Base-by-base conservation (phyloP, 2,329 filamentous ascomycete species). In the Immersiporthe knoxdaviesiana region DNA sequence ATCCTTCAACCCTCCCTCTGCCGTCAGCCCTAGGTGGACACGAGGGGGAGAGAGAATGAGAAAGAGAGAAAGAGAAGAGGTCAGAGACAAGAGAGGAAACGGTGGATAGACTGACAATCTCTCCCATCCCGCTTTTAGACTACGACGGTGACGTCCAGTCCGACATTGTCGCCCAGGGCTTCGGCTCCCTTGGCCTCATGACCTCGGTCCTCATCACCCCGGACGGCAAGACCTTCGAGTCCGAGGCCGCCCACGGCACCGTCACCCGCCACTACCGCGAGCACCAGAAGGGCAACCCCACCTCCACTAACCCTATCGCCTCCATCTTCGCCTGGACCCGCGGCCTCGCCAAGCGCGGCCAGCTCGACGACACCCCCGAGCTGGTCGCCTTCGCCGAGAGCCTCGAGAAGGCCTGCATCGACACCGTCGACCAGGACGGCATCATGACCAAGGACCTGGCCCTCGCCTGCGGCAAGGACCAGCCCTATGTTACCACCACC, bases 371-470 rank as follows among this genome's bases (percentile, higher is more conserved):
- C 66, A 97, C 94, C n/a, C 94, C 94, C 39, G 94, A 97, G 74
- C 86, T 99, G 37, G 89, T 97, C 70, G 88, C 92, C 64, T 99
- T 97, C 77, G 96, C 95, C 70, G 92, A 98, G 85, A 88, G 87
- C 78, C 88, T 99, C 67, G 96, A 99, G 87, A 87, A 92, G 81
- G 96, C 96, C 50, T 97, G 96, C 81, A 86, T 97, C 70, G 94
- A 98, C 81, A 95, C 95, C 35, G 96, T 99, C 74, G 92, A 98
- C 79, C 81, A 92, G 70, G 95, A 98, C 78, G 92, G 92, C 72
- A 92, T 98, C 84, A 99, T 98, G 96, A 99, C 96, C 81, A 99
- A 99, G 90, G 96, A 99, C 82, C 84, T 99, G 76, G 96, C 96
- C n/a, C 88, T 98, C 70, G 92, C 94, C 63, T 96, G 92, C 80